Evolutionary conservation across 2,329 filamentous ascomycete species (phyloP).

Genomic region (Fusarium sp.): DNA sequence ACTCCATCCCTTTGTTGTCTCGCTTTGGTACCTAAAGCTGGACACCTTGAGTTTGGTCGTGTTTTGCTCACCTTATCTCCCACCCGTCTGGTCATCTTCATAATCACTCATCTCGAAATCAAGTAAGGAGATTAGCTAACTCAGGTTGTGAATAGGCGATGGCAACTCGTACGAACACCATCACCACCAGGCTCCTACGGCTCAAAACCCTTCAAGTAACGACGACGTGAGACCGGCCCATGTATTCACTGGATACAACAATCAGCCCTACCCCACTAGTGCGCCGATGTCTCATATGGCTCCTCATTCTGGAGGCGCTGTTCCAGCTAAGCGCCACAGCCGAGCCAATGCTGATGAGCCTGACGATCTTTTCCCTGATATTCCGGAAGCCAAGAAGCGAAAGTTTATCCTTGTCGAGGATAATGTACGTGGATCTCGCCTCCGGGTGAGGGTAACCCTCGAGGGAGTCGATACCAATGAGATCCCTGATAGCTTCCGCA

Average conservation of each 20-base stretch:
- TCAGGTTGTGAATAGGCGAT: slow-evolving; percentile 61
- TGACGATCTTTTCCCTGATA: slow-evolving; percentile 83
- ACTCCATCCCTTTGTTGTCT: slow-evolving; percentile 35
- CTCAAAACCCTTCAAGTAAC: slow-evolving; percentile 59
- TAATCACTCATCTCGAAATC: slow-evolving; percentile 29
- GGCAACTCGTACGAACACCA: slow-evolving; percentile 74
- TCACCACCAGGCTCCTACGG: slow-evolving; percentile 72
- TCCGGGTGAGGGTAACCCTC: slow-evolving; percentile 92
- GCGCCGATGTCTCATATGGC: slow-evolving; percentile 74
- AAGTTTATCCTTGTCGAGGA: slow-evolving; percentile 98
- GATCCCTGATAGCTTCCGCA: slow-evolving; percentile 95
- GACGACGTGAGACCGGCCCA: slow-evolving; percentile 80
- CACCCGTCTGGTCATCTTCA: slow-evolving; percentile 8
- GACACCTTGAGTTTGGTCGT: slow-evolving; percentile 31
- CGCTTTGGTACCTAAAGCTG: slow-evolving; percentile 32
- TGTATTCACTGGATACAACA: slow-evolving; percentile 76
- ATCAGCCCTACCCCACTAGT: slow-evolving; percentile 68
- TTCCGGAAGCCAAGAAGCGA: slow-evolving; percentile 89
- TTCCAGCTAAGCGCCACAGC: slow-evolving; percentile 53
- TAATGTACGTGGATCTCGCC: slow-evolving; percentile 79
- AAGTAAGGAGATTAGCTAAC: slow-evolving; percentile 46
- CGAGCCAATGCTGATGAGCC: slow-evolving; percentile 68
- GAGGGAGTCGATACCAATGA: slow-evolving; percentile 94
- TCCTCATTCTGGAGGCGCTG: slow-evolving; percentile 53
- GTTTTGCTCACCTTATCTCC: slow-evolving; percentile 19